phyloP scores from a whole-genome alignment of 345 rosid genomes.

The Brassica rapa region DNA sequence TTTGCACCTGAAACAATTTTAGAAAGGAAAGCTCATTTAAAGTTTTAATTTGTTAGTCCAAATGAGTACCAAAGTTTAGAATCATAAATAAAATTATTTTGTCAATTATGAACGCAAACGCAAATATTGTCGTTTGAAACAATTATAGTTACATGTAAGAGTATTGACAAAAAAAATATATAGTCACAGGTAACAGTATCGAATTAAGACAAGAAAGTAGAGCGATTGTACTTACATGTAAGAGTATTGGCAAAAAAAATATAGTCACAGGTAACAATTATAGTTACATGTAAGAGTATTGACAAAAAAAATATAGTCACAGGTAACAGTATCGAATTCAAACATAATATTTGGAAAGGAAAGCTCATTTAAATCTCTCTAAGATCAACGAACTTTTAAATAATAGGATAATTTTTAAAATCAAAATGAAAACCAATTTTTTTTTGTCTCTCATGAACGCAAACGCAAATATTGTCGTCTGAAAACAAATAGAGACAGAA shows the following conservation, averaged over 20 bases:
- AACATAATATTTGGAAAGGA: too few relatives aligned
- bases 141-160: background rate
- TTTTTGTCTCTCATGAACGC: background rate
- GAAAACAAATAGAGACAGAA: background rate
- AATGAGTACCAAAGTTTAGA: background rate
- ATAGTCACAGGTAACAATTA: background rate
- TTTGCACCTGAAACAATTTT: constrained; percentile 49
- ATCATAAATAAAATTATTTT: background rate
- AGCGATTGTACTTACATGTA: too few relatives aligned
- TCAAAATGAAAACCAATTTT: background rate
- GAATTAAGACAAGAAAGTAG: too few relatives aligned
- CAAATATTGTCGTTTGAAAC: background rate
- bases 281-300: too few relatives aligned
- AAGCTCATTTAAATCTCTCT: background rate
- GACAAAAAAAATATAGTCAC: too few relatives aligned
- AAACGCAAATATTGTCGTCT: background rate
- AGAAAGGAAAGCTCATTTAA: background rate
- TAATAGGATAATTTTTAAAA: background rate
- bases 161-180: too few relatives aligned
- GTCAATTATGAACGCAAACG: background rate
- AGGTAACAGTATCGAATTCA: too few relatives aligned
- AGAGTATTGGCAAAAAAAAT: too few relatives aligned
- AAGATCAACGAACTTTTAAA: background rate
- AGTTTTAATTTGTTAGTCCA: background rate
- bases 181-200: too few relatives aligned